phyloP scores from a whole-genome alignment of 306 rosid genomes.

The Vigna reflexopilosa region DNA sequence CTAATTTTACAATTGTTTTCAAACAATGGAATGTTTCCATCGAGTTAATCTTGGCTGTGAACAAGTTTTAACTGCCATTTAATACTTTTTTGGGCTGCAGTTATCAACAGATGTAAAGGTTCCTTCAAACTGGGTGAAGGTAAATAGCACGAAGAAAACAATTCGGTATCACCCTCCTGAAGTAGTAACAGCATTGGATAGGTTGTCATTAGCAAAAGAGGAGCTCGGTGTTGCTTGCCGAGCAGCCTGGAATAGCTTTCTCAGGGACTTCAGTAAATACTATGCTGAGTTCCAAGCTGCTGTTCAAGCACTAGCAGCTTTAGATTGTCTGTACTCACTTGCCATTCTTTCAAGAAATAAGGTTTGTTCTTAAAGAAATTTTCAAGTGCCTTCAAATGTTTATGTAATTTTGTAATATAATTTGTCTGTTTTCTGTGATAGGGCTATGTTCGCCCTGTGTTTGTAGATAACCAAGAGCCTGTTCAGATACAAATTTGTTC shows the following conservation, averaged over 20 bases:
- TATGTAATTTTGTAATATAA: conserved; percentile 10
- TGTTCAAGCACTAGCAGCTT: conserved; percentile 89
- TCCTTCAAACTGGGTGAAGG: conserved; percentile 85
- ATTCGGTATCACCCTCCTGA: conserved; percentile 95
- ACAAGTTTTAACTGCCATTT: conserved; percentile 34
- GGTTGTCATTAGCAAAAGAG: conserved; percentile 76
- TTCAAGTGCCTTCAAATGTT: conserved; percentile 38
- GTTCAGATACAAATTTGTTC: conserved; percentile 74
- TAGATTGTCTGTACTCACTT: conserved; percentile 89
- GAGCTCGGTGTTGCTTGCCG: conserved; percentile 73
- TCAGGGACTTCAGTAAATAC: conserved; percentile 66
- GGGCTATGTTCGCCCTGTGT: conserved; percentile 80
- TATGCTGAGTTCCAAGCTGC: conserved; percentile 84
- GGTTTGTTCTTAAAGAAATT: conserved; percentile 55
- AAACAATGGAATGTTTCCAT: conserved; percentile 33
- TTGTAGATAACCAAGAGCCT: conserved; percentile 71
- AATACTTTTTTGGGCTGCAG: conserved; percentile 57
- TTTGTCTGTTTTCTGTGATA: conserved; percentile 52
- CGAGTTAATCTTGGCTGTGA: conserved; percentile 29
- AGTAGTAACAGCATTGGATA: conserved; percentile 74
- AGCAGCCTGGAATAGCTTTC: conserved; percentile 88
- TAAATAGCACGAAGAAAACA: conserved; percentile 88
- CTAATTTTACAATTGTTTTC: conserved; percentile 36
- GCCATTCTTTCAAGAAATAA: conserved; percentile 92
- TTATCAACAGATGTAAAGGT: conserved; percentile 75